A percentile compares a stretch with the other conserved stretches of the same genome.
Evolutionary conservation across 148 eudicot species (phyloP).

Genomic region (Pharnaceum exiguum): DNA sequence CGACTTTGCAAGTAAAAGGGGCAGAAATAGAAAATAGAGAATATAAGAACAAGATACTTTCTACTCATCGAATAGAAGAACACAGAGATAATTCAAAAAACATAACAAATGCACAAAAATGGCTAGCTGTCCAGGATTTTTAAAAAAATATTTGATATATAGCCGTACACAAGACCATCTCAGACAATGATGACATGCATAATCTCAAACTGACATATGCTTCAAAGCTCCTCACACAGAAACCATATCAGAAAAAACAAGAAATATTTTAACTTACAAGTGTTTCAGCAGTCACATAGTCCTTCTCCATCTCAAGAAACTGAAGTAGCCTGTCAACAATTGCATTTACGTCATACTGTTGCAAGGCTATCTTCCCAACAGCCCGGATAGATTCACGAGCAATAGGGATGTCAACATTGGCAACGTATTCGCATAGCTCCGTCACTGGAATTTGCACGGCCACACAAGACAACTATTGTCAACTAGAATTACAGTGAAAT

Average conservation of each 20-base stretch:
- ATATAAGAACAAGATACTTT: too few species aligned
- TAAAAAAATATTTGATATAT: not conserved
- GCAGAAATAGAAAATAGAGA: too few species aligned
- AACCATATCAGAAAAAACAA: not conserved
- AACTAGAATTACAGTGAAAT: not conserved
- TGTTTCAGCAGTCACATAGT: conserved; percentile 96
- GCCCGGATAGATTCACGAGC: conserved; percentile 98
- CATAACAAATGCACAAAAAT: too few species aligned
- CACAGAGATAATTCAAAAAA: too few species aligned
- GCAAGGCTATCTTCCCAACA: conserved; percentile 96
- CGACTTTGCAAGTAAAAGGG: not conserved
- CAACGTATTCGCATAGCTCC: conserved; percentile 95
- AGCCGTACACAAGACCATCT: not conserved
- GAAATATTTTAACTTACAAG: conserved; percentile 46
- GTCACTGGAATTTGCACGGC: conserved; percentile 62
- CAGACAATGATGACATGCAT: not conserved
- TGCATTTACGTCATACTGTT: conserved; percentile 99
- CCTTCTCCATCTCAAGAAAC: conserved; percentile 99
- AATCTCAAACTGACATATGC: not conserved
- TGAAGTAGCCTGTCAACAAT: conserved; percentile 98
- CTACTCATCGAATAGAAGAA: not conserved
- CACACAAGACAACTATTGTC: conserved; percentile 5
- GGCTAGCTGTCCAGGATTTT: not conserved
- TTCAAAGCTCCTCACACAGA: not conserved
- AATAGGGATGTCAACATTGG: conserved; percentile 92